Evolutionary conservation across 257 asterid genomes (phyloP).

Genomic region (Solanum ossicruentum): DNA sequence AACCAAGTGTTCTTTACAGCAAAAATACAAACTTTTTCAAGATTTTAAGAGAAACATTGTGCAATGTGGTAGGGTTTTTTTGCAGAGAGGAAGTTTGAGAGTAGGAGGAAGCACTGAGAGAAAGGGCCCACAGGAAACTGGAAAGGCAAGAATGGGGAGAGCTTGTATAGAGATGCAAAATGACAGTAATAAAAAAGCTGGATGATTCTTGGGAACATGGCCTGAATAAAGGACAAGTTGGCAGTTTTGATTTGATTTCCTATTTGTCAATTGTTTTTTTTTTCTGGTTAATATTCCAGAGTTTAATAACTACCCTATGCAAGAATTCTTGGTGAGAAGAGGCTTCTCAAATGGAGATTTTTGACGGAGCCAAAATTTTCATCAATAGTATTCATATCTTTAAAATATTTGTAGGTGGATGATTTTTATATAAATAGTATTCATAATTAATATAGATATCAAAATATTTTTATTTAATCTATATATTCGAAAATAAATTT

Average conservation of each 20-base stretch:
- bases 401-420: too few relatives aligned
- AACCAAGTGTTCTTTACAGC: slow-evolving; percentile 7
- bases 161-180: neutral
- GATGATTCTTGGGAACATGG: slow-evolving; percentile 44
- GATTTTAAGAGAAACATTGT: neutral
- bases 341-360: too few relatives aligned
- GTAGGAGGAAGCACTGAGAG: neutral
- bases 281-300: neutral
- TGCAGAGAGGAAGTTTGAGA: neutral
- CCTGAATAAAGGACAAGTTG: slow-evolving; percentile 9
- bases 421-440: too few relatives aligned
- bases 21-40: neutral
- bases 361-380: too few relatives aligned
- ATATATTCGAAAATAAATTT: too few relatives aligned
- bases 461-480: too few relatives aligned
- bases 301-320: neutral
- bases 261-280: neutral
- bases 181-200: slow-evolving; percentile 41
- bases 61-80: slow-evolving; percentile 4
- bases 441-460: too few relatives aligned
- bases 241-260: neutral
- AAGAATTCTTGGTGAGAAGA: too few relatives aligned
- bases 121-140: slow-evolving; percentile 20
- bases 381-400: too few relatives aligned
- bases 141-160: slow-evolving; percentile 4